Conservation (phyloP, 305 asterid species). For the Fraxinus xanthoxyloides region DNA sequence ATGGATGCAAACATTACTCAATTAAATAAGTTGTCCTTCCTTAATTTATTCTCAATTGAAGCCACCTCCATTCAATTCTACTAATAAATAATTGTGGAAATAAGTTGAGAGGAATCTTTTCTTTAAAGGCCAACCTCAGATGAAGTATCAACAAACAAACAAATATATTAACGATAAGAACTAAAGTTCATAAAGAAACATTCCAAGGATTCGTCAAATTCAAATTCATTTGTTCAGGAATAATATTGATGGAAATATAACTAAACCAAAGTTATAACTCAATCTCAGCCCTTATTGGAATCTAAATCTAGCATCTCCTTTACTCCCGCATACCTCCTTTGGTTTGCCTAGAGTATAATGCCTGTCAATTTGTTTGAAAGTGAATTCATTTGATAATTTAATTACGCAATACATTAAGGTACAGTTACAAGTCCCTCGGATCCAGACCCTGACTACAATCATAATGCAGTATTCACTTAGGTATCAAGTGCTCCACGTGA, state of each 20-base stretch:
- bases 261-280: not conserved
- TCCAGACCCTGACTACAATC: not conserved
- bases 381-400: not conserved
- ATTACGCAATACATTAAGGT: not conserved
- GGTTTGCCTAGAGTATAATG: not conserved
- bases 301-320: not conserved
- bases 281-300: not conserved
- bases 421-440: not conserved
- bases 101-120: constrained; percentile 1
- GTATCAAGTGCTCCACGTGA: not conserved
- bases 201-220: not conserved
- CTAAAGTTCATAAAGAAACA: not conserved
- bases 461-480: not conserved
- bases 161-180: not conserved
- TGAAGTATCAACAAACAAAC: not conserved
- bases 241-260: not conserved
- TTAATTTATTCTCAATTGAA: not conserved
- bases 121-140: not conserved
- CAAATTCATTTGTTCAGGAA: not conserved
- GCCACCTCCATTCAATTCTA: not conserved
- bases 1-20: not conserved
- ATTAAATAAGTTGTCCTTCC: not conserved
- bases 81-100: not conserved
- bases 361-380: not conserved
- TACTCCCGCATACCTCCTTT: not conserved